Evolutionary conservation across 2,329 filamentous ascomycete species (phyloP).

Genomic region (Plenodomus tracheiphilus): DNA sequence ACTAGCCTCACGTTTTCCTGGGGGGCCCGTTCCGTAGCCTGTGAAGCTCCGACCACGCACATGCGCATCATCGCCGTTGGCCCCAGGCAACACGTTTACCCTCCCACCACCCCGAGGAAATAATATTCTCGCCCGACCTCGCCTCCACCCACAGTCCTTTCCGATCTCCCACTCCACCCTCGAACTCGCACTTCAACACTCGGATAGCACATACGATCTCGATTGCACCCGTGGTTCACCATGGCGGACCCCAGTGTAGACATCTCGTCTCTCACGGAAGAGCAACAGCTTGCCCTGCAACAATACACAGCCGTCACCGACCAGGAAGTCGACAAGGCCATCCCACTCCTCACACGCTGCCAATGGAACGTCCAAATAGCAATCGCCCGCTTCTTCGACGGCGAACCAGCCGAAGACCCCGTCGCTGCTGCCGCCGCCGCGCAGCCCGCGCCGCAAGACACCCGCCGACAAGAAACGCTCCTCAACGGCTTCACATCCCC

Average conservation of each 20-base stretch:
- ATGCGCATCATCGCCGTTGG: slow-evolving; percentile 20
- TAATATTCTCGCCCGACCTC: slow-evolving; percentile 2
- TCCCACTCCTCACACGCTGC: slow-evolving; percentile 78
- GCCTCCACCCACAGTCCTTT: slow-evolving; percentile 18
- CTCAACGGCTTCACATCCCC: slow-evolving; percentile 52
- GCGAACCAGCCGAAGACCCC: slow-evolving; percentile 77
- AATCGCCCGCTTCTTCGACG: slow-evolving; percentile 96
- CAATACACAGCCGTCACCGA: slow-evolving; percentile 89
- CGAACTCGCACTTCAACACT: too few relatives aligned
- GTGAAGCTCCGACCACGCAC: slow-evolving; percentile 15
- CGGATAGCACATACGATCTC: neutral
- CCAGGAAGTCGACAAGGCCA: slow-evolving; percentile 74
- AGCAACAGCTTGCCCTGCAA: slow-evolving; percentile 81
- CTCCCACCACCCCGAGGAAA: too few relatives aligned
- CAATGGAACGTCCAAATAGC: slow-evolving; percentile 99
- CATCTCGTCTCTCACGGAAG: slow-evolving; percentile 70
- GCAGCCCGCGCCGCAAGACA: slow-evolving; percentile 62
- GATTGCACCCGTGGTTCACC: neutral
- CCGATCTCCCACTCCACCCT: slow-evolving; percentile 3
- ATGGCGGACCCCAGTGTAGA: slow-evolving; percentile 55
- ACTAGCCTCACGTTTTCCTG: slow-evolving; percentile 18
- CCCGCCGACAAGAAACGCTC: slow-evolving; percentile 73
- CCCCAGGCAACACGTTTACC: slow-evolving; percentile 15
- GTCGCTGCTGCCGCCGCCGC: slow-evolving; percentile 75
- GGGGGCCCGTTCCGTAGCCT: slow-evolving; percentile 3